Conservation (phyloP, 805 yeast species). For the Zygosaccharomyces bisporus region DNA sequence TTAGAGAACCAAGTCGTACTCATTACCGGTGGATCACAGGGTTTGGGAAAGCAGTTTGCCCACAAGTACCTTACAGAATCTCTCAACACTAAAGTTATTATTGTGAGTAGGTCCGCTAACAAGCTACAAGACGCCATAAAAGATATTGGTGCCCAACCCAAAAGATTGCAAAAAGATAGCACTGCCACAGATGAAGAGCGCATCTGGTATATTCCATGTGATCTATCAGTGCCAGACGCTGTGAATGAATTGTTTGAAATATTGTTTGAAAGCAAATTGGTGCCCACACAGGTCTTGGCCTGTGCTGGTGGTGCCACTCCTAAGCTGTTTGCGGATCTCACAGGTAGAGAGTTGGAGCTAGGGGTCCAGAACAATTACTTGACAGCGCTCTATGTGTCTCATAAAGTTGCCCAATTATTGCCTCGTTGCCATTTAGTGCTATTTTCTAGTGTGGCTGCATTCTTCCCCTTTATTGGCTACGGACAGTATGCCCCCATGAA, state of each 20-base stretch:
- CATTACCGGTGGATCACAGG: conserved; percentile 94
- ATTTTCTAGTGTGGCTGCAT: conserved; percentile 75
- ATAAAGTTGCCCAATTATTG: conserved; percentile 47
- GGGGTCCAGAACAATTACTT: conserved; percentile 71
- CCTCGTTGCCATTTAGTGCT: conserved; percentile 51
- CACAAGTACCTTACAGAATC: conserved; percentile 42
- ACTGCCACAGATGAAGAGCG: conserved; percentile 28
- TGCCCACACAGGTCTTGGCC: conserved; percentile 72
- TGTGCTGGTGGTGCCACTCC: conserved; percentile 89
- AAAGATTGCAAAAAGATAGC: neutral
- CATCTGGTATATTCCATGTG: conserved; percentile 53
- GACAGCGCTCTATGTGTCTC: conserved; percentile 69
- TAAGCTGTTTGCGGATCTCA: conserved; percentile 66
- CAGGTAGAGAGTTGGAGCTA: conserved; percentile 50
- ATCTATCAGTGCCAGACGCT: conserved; percentile 53
- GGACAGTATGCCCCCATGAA: conserved; percentile 87
- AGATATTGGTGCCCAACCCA: conserved; percentile 33
- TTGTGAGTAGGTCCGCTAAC: conserved; percentile 72
- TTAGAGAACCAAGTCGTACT: conserved; percentile 56
- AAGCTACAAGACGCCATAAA: conserved; percentile 51
- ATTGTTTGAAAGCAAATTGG: conserved; percentile 27
- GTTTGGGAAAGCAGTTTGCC: conserved; percentile 81
- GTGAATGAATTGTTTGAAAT: conserved; percentile 38
- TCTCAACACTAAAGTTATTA: conserved; percentile 57
- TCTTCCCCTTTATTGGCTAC: conserved; percentile 88